Evolutionary conservation across 139 green algal genomes (phyloP).

Genomic region (Microglena sp.): DNA sequence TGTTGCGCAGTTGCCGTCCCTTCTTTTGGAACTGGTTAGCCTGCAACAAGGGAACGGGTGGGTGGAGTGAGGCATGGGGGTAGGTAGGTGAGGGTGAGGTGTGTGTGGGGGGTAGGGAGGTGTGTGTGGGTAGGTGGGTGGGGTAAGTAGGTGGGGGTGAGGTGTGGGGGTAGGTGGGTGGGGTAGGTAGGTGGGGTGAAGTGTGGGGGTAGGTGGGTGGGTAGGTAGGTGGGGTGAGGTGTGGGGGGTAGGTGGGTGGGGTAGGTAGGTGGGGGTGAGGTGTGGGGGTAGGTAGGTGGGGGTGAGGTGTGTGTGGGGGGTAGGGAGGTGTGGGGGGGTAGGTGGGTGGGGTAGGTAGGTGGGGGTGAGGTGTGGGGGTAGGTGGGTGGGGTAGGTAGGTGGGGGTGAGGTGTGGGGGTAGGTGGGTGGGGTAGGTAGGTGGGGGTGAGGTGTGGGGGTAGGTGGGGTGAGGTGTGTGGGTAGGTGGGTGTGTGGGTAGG

Average conservation of each 20-base stretch:
- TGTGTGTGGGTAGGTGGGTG: not conserved
- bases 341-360: not conserved
- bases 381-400: not conserved
- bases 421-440: not conserved
- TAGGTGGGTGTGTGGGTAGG: too few relatives aligned
- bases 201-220: not conserved
- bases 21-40: conserved; percentile 46
- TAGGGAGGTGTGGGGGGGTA: too few relatives aligned
- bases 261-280: not conserved
- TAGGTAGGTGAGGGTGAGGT: not conserved
- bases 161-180: not conserved
- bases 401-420: not conserved
- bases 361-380: not conserved
- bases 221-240: not conserved
- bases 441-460: not conserved
- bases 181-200: not conserved
- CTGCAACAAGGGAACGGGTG: conserved; percentile 11
- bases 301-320: not conserved
- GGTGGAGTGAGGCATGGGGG: too few relatives aligned
- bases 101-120: not conserved
- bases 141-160: not conserved
- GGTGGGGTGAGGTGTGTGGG: not conserved
- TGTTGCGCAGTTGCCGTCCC: conserved; percentile 50
- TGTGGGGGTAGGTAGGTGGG: not conserved
- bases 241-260: not conserved